Evolutionary conservation across 2,329 filamentous ascomycete species (phyloP), one percentile per base, ranked within the genome.

Genomic region (Lachnellula suecica): DNA sequence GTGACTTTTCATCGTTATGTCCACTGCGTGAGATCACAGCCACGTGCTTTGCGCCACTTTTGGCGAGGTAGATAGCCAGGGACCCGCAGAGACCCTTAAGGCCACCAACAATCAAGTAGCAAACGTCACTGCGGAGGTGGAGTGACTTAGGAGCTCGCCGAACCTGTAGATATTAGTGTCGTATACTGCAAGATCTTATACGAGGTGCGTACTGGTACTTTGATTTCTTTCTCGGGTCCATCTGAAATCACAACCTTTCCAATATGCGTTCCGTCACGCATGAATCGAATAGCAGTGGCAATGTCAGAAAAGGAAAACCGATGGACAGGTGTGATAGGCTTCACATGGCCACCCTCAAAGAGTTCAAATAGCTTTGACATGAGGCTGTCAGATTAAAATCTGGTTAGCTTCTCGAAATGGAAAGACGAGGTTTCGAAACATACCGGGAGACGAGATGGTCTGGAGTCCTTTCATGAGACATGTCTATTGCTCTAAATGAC

Each of bases 181-280:
- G n/a, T n/a, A n/a, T n/a, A n/a, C n/a, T n/a, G n/a, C n/a, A n/a
- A n/a, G n/a, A n/a, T n/a, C n/a, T n/a, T n/a, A n/a, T n/a, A n/a
- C n/a, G n/a, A n/a, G n/a, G n/a, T n/a, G n/a, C n/a, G n/a, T n/a
- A n/a, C 20, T 13, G 31, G 24, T 19, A 50, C 19, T 6, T 25
- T 23, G n/a, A 53, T 31, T 23, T 49, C 20, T 24, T 24, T 27
- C 15, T 40, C 38, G 25, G 47, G 20, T 17, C 53, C 49, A 53
- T 56, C 46, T 5, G 59, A 43, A 23, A 60, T 53, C 5, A 74
- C 65, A 5, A 75, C 64, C 49, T 77, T 77, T 0, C 74, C 75
- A 15, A 75, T 66, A 48, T 74, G 73, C 1, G 65, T 59, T 0
- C 72, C 73, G 24, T 60, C 63, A 48, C 73, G 72, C 59, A 77